Percentiles rank a stretch among this genome's conserved stretches.
phyloP scores from a whole-genome alignment of 768 basidiomycete species.

The Psilocybe cubensis region DNA sequence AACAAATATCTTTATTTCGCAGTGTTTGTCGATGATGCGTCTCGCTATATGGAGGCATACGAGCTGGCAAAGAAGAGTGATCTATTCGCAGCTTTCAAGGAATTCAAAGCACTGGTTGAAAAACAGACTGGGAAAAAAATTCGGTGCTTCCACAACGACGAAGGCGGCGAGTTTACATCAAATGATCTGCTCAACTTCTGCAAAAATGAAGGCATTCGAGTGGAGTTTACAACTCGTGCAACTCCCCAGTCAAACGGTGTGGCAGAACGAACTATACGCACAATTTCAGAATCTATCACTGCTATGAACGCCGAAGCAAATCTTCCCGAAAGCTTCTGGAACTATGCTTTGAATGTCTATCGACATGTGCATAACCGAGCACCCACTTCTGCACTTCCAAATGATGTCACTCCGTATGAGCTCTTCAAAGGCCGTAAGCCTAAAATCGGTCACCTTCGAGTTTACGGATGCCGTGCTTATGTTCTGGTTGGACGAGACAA shows the following conservation, averaged over 20 bases:
- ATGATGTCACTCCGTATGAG: background rate
- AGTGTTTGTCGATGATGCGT: no score
- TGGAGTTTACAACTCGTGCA: conserved; percentile 3
- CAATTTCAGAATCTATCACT: conserved; percentile 32
- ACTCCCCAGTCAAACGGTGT: conserved; percentile 46
- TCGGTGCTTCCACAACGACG: no score
- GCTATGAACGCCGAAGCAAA: conserved; percentile 30
- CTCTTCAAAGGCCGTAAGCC: conserved; percentile 24
- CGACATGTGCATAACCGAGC: no score
- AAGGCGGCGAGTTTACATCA: background rate
- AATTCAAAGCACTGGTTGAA: conserved; percentile 37
- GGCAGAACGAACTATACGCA: conserved; percentile 41
- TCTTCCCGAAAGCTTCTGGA: conserved; percentile 25
- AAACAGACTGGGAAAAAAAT: no score
- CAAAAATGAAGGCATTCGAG: conserved; percentile 25
- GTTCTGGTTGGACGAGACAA: conserved; percentile 39
- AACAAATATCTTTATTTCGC: no score
- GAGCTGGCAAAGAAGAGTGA: conserved; percentile 28
- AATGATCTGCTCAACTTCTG: conserved; percentile 23
- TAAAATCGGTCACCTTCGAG: conserved; percentile 31
- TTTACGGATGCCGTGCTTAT: conserved; percentile 42
- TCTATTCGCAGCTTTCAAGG: conserved; percentile 28
- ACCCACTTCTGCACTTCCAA: no score
- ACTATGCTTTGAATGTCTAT: no score
- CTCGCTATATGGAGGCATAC: no score